Conservation (phyloP, 108 stramenopile species). For the Schizochytrium sp. region DNA sequence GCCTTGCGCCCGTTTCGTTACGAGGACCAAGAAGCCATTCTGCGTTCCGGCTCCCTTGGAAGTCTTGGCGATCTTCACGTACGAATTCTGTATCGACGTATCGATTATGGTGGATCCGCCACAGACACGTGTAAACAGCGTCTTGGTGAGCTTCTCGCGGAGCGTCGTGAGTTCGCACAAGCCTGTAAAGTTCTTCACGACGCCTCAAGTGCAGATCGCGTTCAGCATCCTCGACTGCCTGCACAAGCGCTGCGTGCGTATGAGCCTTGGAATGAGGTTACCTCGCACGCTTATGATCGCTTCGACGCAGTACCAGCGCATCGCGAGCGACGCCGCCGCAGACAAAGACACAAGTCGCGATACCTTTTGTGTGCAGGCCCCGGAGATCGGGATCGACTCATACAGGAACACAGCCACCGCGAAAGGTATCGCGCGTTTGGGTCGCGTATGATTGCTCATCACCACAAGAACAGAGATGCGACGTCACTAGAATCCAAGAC, state of each 20-base stretch:
- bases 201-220: neutral
- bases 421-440: neutral
- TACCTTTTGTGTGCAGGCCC: neutral
- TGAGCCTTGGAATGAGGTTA: neutral
- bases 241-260: neutral
- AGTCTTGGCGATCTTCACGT: neutral
- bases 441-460: neutral
- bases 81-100: neutral
- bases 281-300: neutral
- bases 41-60: neutral
- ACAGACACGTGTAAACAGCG: neutral
- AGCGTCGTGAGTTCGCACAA: neutral
- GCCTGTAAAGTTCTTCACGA: neutral
- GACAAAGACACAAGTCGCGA: neutral
- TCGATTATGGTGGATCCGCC: neutral
- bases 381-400: neutral
- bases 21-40: neutral
- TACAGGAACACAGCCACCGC: neutral
- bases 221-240: neutral
- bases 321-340: neutral
- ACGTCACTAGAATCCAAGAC: neutral
- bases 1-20: neutral
- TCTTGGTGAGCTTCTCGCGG: neutral
- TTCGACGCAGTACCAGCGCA: neutral
- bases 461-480: neutral